These are phyloP conservation scores for Paratinospora sagittata DNA, from an alignment of 164 flowering plant species.

Conservation along the genomic window DNA sequence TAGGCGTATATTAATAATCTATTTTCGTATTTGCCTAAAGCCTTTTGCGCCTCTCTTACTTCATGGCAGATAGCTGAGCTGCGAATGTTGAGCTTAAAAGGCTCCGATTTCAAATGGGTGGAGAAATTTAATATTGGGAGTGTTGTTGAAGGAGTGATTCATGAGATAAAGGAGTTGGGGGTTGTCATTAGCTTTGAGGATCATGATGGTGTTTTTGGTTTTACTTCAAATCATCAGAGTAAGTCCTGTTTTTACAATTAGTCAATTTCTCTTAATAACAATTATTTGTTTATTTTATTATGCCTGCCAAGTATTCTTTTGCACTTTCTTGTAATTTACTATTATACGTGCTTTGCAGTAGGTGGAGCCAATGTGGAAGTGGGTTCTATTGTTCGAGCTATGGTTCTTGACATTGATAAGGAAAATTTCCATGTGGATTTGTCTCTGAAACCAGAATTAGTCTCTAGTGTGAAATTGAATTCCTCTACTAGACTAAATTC, in stretches of 20 bases:
- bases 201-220: conserved; percentile 59
- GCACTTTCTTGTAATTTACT: neutral
- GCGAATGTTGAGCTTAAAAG: conserved; percentile 33
- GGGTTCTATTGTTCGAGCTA: conserved; percentile 57
- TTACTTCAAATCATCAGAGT: conserved; percentile 72
- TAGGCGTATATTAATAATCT: neutral
- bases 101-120: conserved; percentile 44
- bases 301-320: neutral
- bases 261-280: neutral
- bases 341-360: conserved; percentile 44
- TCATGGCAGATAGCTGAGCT: conserved; percentile 58
- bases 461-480: conserved; percentile 24
- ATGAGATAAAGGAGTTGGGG: conserved; percentile 71
- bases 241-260: conserved; percentile 20
- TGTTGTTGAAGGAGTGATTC: conserved; percentile 53
- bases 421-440: conserved; percentile 75
- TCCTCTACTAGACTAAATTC: conserved; percentile 12
- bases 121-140: conserved; percentile 51
- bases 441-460: conserved; percentile 66
- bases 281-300: neutral
- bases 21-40: neutral
- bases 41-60: neutral
- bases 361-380: conserved; percentile 40
- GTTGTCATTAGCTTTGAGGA: conserved; percentile 66
- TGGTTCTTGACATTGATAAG: conserved; percentile 75